These are phyloP conservation scores for Yamadazyma epiphylla DNA, from an alignment of 1,139 yeast genomes.

Conservation along the genomic window DNA sequence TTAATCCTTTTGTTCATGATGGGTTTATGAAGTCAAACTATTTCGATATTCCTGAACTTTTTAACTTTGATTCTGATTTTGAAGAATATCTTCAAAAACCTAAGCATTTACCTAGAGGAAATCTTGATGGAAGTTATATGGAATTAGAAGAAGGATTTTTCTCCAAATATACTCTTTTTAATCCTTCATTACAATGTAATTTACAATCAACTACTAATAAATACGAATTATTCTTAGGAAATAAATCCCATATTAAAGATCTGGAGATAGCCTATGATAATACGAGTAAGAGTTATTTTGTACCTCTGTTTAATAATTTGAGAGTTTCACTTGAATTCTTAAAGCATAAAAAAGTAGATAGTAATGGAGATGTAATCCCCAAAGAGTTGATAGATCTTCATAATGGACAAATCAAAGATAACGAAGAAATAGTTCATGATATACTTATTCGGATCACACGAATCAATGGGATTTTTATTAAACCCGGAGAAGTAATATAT, in stretches of 20 bases:
- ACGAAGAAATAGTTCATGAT: conserved; percentile 5
- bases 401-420: conserved; percentile 4
- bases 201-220: conserved; percentile 22
- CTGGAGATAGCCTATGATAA: conserved; percentile 16
- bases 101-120: conserved; percentile 17
- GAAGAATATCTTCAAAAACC: conserved; percentile 35
- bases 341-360: conserved; percentile 28
- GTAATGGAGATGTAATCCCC: conserved; percentile 20
- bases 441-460: conserved; percentile 24
- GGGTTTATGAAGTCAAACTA: conserved; percentile 27
- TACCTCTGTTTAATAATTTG: conserved; percentile 22
- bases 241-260: conserved; percentile 16
- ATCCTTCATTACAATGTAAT: conserved; percentile 19
- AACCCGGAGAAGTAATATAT: conserved; percentile 1
- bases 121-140: conserved; percentile 23
- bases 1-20: conserved; percentile 21
- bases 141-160: conserved; percentile 30
- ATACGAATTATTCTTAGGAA: conserved; percentile 32
- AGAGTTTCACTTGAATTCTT: conserved; percentile 38
- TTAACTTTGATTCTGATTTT: conserved; percentile 37
- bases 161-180: conserved; percentile 25
- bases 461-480: conserved; percentile 33
- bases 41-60: conserved; percentile 35
- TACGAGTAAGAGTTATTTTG: conserved; percentile 17
- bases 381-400: conserved; percentile 18